Evolutionary conservation across 2,329 filamentous ascomycete species (phyloP).

Genomic region (Colletotrichum theobromicola): DNA sequence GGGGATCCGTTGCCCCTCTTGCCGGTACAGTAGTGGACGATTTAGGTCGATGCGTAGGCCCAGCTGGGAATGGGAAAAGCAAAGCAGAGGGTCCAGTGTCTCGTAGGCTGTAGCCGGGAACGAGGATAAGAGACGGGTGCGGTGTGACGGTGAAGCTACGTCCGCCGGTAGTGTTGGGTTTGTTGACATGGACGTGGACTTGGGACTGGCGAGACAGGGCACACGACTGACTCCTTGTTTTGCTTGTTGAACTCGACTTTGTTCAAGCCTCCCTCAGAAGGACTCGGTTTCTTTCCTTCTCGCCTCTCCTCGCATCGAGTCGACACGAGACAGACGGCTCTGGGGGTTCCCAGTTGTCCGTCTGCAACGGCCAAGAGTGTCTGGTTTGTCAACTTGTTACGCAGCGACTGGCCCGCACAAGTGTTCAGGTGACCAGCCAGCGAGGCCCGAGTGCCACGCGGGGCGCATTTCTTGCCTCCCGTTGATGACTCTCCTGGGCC

Average conservation of each 20-base stretch:
- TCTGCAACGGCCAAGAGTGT: background rate
- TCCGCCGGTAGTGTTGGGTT: background rate
- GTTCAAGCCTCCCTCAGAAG: background rate
- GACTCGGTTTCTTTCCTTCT: background rate
- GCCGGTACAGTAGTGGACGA: conserved; percentile 17
- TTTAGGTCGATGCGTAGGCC: conserved; percentile 9
- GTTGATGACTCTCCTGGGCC: background rate
- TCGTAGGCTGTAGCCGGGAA: background rate
- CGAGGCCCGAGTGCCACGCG: conserved; percentile 12
- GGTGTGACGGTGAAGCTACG: background rate
- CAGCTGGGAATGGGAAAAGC: conserved; percentile 9
- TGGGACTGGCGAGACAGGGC: background rate
- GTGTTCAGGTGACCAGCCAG: conserved; percentile 16
- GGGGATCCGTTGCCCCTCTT: conserved; percentile 10
- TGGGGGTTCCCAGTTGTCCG: background rate
- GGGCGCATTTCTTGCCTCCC: background rate
- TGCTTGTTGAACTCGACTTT: background rate
- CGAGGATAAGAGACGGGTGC: background rate
- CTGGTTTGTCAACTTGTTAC: conserved; percentile 18
- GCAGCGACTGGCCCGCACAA: conserved; percentile 7
- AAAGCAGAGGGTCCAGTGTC: background rate
- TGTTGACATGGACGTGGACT: conserved; percentile 2
- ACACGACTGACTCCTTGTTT: background rate
- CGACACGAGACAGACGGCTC: background rate
- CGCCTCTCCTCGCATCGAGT: background rate